Percentiles rank a stretch among this genome's conserved stretches.
phyloP scores from a whole-genome alignment of 1,139 yeast genomes.

The Blastobotrys malaysiensis region DNA sequence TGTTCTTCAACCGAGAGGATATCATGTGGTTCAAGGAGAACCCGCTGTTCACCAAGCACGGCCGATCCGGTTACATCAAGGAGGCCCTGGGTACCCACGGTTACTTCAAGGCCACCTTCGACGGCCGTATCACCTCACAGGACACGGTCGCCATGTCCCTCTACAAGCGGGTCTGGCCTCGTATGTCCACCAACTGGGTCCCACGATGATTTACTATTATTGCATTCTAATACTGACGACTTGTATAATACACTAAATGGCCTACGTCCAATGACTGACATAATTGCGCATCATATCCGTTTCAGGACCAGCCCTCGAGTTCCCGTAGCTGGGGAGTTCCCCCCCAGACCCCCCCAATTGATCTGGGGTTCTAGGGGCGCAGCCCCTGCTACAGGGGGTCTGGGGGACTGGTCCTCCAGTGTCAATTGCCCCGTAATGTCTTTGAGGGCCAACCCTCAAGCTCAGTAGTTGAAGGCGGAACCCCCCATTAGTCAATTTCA shows the following conservation, averaged over 20 bases:
- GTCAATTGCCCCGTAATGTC: no score
- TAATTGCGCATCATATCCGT: no score
- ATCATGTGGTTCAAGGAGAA: slow-evolving; percentile 86
- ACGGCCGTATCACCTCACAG: slow-evolving; percentile 83
- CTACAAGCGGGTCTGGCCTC: slow-evolving; percentile 91
- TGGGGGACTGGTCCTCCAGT: no score
- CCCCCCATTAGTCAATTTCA: no score
- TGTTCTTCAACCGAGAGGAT: slow-evolving; percentile 93
- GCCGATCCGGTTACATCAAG: slow-evolving; percentile 89
- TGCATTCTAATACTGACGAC: background rate
- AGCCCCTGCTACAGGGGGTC: no score
- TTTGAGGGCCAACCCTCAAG: no score
- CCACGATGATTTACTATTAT: background rate
- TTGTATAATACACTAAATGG: background rate
- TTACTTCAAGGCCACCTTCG: slow-evolving; percentile 92
- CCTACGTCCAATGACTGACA: background rate
- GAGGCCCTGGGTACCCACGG: slow-evolving; percentile 98
- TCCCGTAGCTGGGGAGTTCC: no score
- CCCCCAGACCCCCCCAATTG: no score
- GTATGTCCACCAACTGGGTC: slow-evolving; percentile 13
- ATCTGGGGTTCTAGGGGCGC: no score
- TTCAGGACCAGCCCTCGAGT: no score
- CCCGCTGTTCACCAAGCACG: slow-evolving; percentile 87
- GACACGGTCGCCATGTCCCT: slow-evolving; percentile 93
- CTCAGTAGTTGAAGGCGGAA: no score